These are phyloP conservation scores for Sporothrix luriei DNA, from an alignment of 2,329 filamentous ascomycete species.

Conservation along the genomic window DNA sequence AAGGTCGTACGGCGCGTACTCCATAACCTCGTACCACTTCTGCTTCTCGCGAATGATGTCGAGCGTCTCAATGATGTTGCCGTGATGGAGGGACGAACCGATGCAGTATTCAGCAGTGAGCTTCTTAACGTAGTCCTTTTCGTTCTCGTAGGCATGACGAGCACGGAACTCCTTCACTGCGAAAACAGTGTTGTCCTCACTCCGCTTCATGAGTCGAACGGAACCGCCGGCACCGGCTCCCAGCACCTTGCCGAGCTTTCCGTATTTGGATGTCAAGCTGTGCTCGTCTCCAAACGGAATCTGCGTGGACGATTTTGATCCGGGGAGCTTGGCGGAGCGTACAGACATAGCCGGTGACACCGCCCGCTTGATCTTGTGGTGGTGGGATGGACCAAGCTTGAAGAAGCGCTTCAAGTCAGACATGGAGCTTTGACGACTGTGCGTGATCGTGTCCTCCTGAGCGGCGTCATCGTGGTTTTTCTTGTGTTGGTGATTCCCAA, in stretches of 20 bases:
- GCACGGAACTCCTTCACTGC: constrained; percentile 96
- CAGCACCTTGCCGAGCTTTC: constrained; percentile 90
- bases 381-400: constrained; percentile 69
- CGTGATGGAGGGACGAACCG: constrained; percentile 92
- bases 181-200: constrained; percentile 89
- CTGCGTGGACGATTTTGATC: constrained; percentile 58
- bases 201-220: constrained; percentile 90
- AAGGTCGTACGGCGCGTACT: constrained; percentile 92
- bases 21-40: constrained; percentile 98
- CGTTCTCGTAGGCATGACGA: constrained; percentile 87
- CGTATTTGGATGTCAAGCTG: constrained; percentile 86
- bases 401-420: constrained; percentile 96
- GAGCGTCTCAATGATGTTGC: constrained; percentile 96
- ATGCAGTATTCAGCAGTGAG: constrained; percentile 98
- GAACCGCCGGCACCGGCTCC: constrained; percentile 94
- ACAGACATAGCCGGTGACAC: constrained; percentile 62
- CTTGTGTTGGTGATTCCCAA: constrained; percentile 45
- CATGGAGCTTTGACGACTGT: constrained; percentile 76
- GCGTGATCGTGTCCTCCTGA: constrained; percentile 51
- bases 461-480: constrained; percentile 45
- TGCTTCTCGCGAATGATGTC: constrained; percentile 94
- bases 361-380: constrained; percentile 70
- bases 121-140: constrained; percentile 97
- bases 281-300: constrained; percentile 95
- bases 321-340: constrained; percentile 53